Base-by-base conservation (phyloP, 2,329 filamentous ascomycete species). In the Dactylellina haptotyla region DNA sequence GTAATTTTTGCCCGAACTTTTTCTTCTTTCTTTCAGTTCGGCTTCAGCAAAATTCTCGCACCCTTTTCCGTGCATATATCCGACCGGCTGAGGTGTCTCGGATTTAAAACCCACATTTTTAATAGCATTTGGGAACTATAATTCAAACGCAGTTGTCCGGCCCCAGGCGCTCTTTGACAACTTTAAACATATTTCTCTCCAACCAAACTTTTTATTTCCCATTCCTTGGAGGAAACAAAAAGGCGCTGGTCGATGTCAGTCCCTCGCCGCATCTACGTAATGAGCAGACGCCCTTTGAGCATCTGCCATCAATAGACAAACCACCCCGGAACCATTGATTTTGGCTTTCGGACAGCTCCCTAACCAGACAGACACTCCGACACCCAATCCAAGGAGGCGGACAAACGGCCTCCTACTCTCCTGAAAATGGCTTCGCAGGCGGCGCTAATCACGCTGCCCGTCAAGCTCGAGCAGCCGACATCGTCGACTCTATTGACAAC, bases 401-500 rank as follows among this genome's bases (percentile, higher is more conserved):
- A 48, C 30, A 46, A 41, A 28, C 32, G 14, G 23, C 6, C 10
- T 9, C 46, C 6, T 5, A 1, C 1, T 26, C 37, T 45, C 43
- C 14, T 25, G 57, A 75, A 61, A 75, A 58, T 69, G 66, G 28
- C 72, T 37, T 63, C 62, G 43, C 41, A 48, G 12, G 34, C 59
- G 23, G 54, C 56, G 37, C 50, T 58, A 12, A 41, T 48, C 14
- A 56, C 39, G 12, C 78, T 75, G 76, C 80, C 81, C 78, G 78
- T 77, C 77, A 75, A 81, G 45, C 80, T 81, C 77, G 69, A 74
- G 41, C 50, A 63, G 26, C 79, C 80, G 41, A 80, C 81, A 63
- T 82, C 83, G 73, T 81, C 81, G 56, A 79, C 78, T 53, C 79
- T 84, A 73, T 79, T 86, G 75, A 80, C 79, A 57, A 82, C 82